Percentiles rank a stretch among this genome's conserved stretches.
These are phyloP conservation scores for Linum tenue DNA, from an alignment of 345 rosid species.

Conservation along the genomic window DNA sequence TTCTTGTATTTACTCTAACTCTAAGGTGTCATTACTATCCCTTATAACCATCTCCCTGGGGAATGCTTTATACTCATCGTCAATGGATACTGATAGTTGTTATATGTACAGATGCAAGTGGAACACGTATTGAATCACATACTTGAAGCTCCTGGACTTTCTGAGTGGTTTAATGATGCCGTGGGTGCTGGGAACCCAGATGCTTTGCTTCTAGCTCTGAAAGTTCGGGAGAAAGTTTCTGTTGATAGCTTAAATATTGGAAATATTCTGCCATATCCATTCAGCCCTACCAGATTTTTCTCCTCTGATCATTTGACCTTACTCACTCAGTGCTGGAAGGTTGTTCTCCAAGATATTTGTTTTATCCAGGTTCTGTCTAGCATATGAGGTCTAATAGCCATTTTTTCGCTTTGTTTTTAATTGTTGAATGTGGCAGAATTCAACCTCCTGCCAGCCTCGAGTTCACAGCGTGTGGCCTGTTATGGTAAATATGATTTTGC, in stretches of 20 bases:
- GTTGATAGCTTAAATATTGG: constrained; percentile 36
- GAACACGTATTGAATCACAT: constrained; percentile 59
- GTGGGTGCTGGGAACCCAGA: constrained; percentile 73
- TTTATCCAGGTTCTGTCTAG: background rate
- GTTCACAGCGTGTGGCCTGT: constrained; percentile 81
- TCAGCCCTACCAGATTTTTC: constrained; percentile 56
- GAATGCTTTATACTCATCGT: background rate
- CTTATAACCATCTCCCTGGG: background rate
- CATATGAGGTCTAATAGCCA: background rate
- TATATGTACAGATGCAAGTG: constrained; percentile 47
- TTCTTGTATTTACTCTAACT: background rate
- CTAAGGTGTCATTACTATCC: background rate
- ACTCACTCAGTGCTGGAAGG: constrained; percentile 76
- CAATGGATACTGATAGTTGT: background rate
- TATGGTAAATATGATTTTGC: constrained; percentile 63
- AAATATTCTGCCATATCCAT: constrained; percentile 72
- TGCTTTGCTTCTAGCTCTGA: constrained; percentile 83
- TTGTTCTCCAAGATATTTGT: constrained; percentile 18
- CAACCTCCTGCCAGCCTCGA: constrained; percentile 95
- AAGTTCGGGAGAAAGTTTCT: constrained; percentile 46
- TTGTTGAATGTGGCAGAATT: constrained; percentile 53
- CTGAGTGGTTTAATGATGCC: constrained; percentile 70
- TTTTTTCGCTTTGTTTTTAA: background rate
- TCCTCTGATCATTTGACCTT: constrained; percentile 58
- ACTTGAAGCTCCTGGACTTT: constrained; percentile 57